Conservation (phyloP, 768 basidiomycete genomes). For the Russula emetica region DNA sequence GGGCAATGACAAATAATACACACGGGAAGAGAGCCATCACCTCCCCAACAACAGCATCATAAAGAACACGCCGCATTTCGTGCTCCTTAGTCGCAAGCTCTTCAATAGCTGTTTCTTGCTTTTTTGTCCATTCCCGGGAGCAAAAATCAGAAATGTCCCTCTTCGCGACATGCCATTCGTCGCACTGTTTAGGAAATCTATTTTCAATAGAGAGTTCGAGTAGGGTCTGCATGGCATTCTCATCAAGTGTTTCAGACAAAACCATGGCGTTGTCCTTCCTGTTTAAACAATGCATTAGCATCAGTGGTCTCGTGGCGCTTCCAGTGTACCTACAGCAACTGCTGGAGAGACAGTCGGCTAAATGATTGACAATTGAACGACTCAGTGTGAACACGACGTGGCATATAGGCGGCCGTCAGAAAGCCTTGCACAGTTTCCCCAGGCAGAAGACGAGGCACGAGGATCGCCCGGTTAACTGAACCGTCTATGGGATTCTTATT, state of each 20-base stretch:
- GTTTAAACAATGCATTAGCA: neutral
- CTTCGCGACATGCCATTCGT: neutral
- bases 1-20: neutral
- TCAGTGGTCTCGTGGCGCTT: neutral
- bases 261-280: slow-evolving; percentile 4
- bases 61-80: slow-evolving; percentile 6
- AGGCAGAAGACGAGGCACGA: slow-evolving; percentile 9
- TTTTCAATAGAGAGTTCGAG: neutral
- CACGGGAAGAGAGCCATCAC: slow-evolving; percentile 14
- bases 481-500: neutral
- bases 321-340: slow-evolving; percentile 5
- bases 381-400: neutral
- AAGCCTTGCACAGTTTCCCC: slow-evolving; percentile 29
- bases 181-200: slow-evolving; percentile 4
- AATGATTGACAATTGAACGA: neutral
- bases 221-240: slow-evolving; percentile 2
- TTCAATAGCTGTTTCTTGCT: neutral
- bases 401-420: slow-evolving; percentile 1
- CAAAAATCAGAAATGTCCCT: neutral
- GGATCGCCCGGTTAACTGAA: neutral
- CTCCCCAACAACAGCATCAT: slow-evolving; percentile 1
- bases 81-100: neutral
- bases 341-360: slow-evolving; percentile 2
- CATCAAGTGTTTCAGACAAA: slow-evolving; percentile 13
- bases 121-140: neutral